A percentile compares a stretch with the other conserved stretches of the same genome.
Evolutionary conservation across 306 rosid genomes (phyloP).

Genomic region (Medicago lupulina): DNA sequence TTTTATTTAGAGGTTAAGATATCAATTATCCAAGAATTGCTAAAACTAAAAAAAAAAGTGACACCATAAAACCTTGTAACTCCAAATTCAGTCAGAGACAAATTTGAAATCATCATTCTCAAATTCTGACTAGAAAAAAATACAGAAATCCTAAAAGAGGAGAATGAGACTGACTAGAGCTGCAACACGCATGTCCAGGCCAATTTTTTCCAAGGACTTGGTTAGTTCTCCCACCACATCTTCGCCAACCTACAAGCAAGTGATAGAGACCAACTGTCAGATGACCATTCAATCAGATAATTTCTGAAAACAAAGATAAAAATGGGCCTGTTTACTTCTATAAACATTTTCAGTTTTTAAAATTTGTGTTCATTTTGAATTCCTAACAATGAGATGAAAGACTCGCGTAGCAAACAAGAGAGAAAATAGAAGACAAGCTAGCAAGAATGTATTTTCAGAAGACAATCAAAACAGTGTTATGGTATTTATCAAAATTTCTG

Average conservation of each 20-base stretch:
- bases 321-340: too few species aligned
- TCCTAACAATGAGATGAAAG: too few species aligned
- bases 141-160: conserved; percentile 27
- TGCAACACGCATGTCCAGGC: conserved; percentile 85
- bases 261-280: conserved; percentile 1
- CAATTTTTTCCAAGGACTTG: conserved; percentile 77
- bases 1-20: conserved; percentile 24
- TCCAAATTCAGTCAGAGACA: conserved; percentile 24
- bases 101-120: conserved; percentile 26
- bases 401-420: too few species aligned
- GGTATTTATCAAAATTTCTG: too few species aligned
- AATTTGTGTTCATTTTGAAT: too few species aligned
- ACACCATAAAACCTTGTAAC: conserved; percentile 25
- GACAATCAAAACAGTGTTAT: too few species aligned
- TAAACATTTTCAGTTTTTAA: too few species aligned
- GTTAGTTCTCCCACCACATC: conserved; percentile 87
- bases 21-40: conserved; percentile 1
- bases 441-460: too few species aligned
- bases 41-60: background rate
- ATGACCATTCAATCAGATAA: conserved; percentile 4
- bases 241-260: conserved; percentile 71
- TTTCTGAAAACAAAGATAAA: conserved; percentile 12
- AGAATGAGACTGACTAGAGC: conserved; percentile 69
- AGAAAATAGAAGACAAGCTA: too few species aligned
- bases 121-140: conserved; percentile 17